Conservation (phyloP, 805 yeast genomes). For the Saccharomycopsis fibuligera region DNA sequence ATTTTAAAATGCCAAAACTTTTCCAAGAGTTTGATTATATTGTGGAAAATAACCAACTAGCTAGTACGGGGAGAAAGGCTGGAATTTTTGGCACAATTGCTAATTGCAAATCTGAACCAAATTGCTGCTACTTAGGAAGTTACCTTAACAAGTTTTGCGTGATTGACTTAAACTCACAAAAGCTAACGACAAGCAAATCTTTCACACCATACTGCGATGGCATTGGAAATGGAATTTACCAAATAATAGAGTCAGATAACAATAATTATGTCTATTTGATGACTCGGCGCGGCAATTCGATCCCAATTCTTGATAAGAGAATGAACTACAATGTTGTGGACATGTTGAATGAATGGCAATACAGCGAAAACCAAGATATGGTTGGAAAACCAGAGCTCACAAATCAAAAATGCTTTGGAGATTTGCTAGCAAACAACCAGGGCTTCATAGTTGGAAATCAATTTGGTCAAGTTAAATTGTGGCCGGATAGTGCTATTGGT, state of each 20-base stretch:
- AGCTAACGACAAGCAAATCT: too few relatives aligned
- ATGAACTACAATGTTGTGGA: conserved; percentile 24
- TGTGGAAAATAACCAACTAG: too few relatives aligned
- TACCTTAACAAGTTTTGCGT: conserved; percentile 27
- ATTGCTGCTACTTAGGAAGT: conserved; percentile 28
- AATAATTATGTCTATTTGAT: conserved; percentile 32
- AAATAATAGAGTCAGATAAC: conserved; percentile 31
- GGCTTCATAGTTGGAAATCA: conserved; percentile 29
- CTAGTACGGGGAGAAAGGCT: neutral
- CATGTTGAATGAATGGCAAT: conserved; percentile 9
- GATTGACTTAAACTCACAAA: conserved; percentile 24
- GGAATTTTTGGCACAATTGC: conserved; percentile 25
- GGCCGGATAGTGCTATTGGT: conserved; percentile 7
- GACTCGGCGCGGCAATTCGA: conserved; percentile 27
- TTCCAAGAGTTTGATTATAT: too few relatives aligned
- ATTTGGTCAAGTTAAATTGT: conserved; percentile 19
- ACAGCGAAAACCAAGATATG: neutral
- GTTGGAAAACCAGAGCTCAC: neutral
- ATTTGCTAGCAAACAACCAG: conserved; percentile 21
- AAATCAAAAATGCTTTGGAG: conserved; percentile 26
- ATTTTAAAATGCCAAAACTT: neutral
- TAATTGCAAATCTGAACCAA: conserved; percentile 9
- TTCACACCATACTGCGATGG: too few relatives aligned
- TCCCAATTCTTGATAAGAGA: conserved; percentile 33
- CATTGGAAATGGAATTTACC: conserved; percentile 31